Conservation (phyloP, 768 basidiomycete genomes). For the Phylloporus arenicola region DNA sequence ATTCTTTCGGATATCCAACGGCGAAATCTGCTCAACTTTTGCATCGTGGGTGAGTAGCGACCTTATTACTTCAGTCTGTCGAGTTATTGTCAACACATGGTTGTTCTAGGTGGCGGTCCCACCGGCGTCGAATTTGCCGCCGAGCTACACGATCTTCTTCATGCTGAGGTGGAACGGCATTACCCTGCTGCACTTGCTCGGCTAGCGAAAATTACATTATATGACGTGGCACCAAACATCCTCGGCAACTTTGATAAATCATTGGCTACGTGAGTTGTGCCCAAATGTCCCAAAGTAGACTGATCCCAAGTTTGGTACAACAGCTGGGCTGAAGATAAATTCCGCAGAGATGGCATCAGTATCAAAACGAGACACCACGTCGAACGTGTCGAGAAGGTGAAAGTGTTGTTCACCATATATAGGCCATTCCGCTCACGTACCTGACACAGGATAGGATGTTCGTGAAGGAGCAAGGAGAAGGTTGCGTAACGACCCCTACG, state of each 20-base stretch:
- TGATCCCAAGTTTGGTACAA: constrained; percentile 1
- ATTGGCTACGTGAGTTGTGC: constrained; percentile 46
- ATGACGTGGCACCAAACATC: constrained; percentile 77
- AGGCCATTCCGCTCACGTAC: constrained; percentile 6
- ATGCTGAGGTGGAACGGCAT: constrained; percentile 54
- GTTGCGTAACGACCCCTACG: constrained; percentile 29
- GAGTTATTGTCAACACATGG: constrained; percentile 4
- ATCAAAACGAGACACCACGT: constrained; percentile 73
- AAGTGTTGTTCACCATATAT: constrained; percentile 7
- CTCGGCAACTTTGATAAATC: constrained; percentile 68
- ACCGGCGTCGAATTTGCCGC: constrained; percentile 83
- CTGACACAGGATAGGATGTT: constrained; percentile 53
- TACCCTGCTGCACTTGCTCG: constrained; percentile 62
- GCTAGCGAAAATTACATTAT: constrained; percentile 67
- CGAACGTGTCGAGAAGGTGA: constrained; percentile 56
- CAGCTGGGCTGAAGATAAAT: constrained; percentile 66
- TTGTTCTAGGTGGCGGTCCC: constrained; percentile 56
- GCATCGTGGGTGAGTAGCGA: constrained; percentile 65
- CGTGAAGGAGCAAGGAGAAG: constrained; percentile 68
- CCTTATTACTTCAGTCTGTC: neutral
- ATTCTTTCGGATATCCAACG: constrained; percentile 69
- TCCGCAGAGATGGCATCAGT: constrained; percentile 68
- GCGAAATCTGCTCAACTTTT: constrained; percentile 75
- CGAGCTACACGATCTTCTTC: constrained; percentile 73
- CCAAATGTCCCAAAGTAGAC: neutral